phyloP scores from a whole-genome alignment of 331 rosid species.

The Ulmus americana region DNA sequence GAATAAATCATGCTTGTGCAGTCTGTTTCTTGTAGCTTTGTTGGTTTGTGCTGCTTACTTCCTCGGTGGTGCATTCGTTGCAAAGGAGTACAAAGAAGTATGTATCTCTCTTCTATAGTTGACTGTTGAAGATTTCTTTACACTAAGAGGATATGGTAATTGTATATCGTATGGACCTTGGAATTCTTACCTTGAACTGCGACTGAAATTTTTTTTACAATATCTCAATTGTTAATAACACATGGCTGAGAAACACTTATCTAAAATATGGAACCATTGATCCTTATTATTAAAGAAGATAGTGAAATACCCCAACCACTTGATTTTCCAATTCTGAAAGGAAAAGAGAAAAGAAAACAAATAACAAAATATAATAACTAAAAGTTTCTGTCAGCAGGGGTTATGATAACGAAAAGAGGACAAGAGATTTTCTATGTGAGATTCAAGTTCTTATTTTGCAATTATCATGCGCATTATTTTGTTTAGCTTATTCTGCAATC shows the following conservation, averaged over 20 bases:
- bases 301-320: too few relatives aligned
- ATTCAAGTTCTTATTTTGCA: not conserved
- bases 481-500: not conserved
- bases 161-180: not conserved
- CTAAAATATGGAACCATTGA: too few relatives aligned
- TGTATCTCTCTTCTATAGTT: constrained; percentile 11
- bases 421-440: not conserved
- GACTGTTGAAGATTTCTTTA: not conserved
- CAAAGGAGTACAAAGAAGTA: constrained; percentile 56
- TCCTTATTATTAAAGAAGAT: too few relatives aligned
- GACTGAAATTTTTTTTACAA: too few relatives aligned
- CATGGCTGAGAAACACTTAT: too few relatives aligned
- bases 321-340: too few relatives aligned
- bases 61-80: constrained; percentile 37
- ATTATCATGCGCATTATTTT: constrained; percentile 3
- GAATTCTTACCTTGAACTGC: too few relatives aligned
- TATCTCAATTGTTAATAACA: too few relatives aligned
- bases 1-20: constrained; percentile 54
- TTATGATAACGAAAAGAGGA: not conserved
- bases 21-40: constrained; percentile 38
- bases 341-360: too few relatives aligned
- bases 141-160: not conserved
- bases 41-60: constrained; percentile 62
- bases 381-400: not conserved
- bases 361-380: not conserved